Evolutionary conservation across 257 asterid species (phyloP), one percentile per base, ranked within the genome.

Genomic region (Parsonsia alboflavescens): DNA sequence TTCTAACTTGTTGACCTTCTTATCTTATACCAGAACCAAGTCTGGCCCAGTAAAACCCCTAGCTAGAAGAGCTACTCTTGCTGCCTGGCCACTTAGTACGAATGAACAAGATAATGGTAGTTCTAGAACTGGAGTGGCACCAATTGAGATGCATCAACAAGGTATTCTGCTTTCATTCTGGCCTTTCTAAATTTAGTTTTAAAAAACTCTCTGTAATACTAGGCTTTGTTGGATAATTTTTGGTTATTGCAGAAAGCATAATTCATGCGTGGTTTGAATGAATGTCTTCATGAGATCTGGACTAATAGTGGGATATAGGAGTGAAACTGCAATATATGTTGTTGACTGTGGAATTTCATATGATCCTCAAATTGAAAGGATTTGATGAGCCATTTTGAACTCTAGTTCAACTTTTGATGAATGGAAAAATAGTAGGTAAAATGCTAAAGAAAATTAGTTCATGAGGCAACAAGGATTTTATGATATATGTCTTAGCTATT

Each of bases 1-100:
- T 33, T 33, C 22, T 72, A 2, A 65, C 41, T 42, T 56, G 39
- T 74, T 73, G 72, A 69, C 70, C 33, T 53, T 75, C 72, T 75
- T 61, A 44, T 44, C 54, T 68, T 42, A 67, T 83, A 19, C 66
- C 88, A 88, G 97, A 79, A 86, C 85, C 77, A 87, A 92, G 83
- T 42, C 80, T 2, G 96, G 93, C 26, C 88, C 52, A 61, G 81
- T 84, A 75, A 88, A 89, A 72, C 86, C 96, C 58, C 83, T 88
- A 66, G 84, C 91, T 81, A 79, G 87, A 78, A 85, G 96, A 85
- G 93, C 91, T 76, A 88, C 94, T 72, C 78, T 58, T 82, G 93
- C 97, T 73, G 98, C 99, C 16, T 95, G 99, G 99, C 89, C 96
- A 28, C 85, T 69, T 68, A 82, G 76, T 75, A 80, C 30, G 73